Evolutionary conservation across 2,329 filamentous ascomycete genomes (phyloP).

Genomic region (Sarocladium brachiariae): DNA sequence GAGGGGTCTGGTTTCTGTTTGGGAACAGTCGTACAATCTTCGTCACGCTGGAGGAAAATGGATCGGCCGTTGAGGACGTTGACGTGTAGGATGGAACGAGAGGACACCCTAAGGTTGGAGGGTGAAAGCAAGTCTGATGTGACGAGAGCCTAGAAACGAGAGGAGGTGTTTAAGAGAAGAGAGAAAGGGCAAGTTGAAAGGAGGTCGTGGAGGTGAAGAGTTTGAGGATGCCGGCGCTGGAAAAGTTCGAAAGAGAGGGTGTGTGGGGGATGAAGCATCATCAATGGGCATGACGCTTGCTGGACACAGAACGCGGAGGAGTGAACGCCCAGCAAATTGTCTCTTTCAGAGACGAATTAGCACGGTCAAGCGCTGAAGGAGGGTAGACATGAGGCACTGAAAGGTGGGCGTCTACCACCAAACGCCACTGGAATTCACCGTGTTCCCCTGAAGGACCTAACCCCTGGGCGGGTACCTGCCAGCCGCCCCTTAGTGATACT

Average conservation of each 20-base stretch:
- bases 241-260: slow-evolving; percentile 1
- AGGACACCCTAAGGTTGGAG: background rate
- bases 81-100: background rate
- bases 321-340: background rate
- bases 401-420: background rate
- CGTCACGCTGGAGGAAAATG: background rate
- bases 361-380: background rate
- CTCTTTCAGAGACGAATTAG: slow-evolving; percentile 8
- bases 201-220: slow-evolving; percentile 2
- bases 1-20: background rate
- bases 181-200: slow-evolving; percentile 3
- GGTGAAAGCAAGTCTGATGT: background rate
- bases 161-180: background rate
- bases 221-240: slow-evolving; percentile 4
- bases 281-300: slow-evolving; percentile 7
- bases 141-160: background rate
- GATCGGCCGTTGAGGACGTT: background rate
- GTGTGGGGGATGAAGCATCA: slow-evolving; percentile 6
- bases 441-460: background rate
- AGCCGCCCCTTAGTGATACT: background rate
- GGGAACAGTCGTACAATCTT: background rate
- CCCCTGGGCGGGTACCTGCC: slow-evolving; percentile 2
- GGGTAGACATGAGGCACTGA: background rate
- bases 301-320: slow-evolving; percentile 1
- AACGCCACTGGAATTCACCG: slow-evolving; percentile 1